A percentile compares a stretch with the other conserved stretches of the same genome.
These are phyloP conservation scores for Biscogniauxia mediterranea DNA, from an alignment of 2,329 filamentous ascomycete genomes.

Conservation along the genomic window DNA sequence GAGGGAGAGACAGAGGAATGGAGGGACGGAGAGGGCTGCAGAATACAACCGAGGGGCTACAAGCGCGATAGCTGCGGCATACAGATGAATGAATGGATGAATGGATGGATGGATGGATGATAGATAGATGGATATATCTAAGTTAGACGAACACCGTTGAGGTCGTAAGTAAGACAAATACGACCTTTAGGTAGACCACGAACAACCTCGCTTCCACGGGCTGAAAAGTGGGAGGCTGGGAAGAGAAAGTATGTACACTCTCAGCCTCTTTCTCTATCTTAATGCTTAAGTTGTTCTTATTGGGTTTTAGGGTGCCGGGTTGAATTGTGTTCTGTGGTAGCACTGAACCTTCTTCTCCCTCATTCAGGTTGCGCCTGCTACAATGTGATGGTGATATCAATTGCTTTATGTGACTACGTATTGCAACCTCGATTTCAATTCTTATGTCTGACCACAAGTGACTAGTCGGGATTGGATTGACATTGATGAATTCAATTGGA, in stretches of 20 bases:
- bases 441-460: not conserved
- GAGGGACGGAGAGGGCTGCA: not conserved
- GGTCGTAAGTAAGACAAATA: slow-evolving; percentile 1
- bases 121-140: not conserved
- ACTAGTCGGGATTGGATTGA: not conserved
- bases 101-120: no score
- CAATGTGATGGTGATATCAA: slow-evolving; percentile 17
- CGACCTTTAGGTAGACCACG: not conserved
- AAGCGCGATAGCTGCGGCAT: not conserved
- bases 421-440: slow-evolving; percentile 8
- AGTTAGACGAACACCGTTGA: not conserved
- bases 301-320: not conserved
- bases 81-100: no score
- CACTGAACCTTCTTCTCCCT: slow-evolving; percentile 8
- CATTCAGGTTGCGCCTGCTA: slow-evolving; percentile 11
- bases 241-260: not conserved
- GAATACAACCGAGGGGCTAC: not conserved
- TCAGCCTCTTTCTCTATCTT: not conserved
- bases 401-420: slow-evolving; percentile 8
- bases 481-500: not conserved
- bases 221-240: slow-evolving; percentile 4
- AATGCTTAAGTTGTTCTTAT: not conserved
- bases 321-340: slow-evolving; percentile 8
- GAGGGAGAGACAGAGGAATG: not conserved
- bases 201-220: not conserved